phyloP scores from a whole-genome alignment of 345 rosid species.

The Nasturtium officinale region DNA sequence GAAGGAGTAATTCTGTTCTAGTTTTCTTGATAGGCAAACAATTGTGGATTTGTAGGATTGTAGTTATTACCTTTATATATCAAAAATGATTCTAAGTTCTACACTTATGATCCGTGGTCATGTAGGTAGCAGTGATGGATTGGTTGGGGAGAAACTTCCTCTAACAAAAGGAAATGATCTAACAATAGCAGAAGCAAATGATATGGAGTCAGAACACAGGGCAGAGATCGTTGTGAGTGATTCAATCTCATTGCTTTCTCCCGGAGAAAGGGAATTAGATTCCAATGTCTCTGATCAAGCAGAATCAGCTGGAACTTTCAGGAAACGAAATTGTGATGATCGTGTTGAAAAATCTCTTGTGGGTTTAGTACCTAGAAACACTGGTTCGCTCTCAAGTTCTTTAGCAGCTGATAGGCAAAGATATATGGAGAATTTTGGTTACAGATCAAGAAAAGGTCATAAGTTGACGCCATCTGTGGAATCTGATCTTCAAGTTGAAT shows the following conservation, averaged over 20 bases:
- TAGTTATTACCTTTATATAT: background rate
- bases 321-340: conserved; percentile 34
- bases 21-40: no score
- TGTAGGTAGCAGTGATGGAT: conserved; percentile 42
- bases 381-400: conserved; percentile 43
- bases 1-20: no score
- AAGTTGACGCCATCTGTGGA: conserved; percentile 64
- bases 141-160: conserved; percentile 37
- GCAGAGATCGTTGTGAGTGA: conserved; percentile 31
- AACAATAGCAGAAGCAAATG: conserved; percentile 12
- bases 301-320: conserved; percentile 15
- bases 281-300: background rate
- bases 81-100: background rate
- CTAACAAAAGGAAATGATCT: conserved; percentile 20
- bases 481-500: conserved; percentile 91
- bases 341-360: conserved; percentile 32
- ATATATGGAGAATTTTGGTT: conserved; percentile 45
- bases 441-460: conserved; percentile 43
- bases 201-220: conserved; percentile 30
- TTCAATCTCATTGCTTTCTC: conserved; percentile 41
- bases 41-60: no score
- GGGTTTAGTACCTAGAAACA: conserved; percentile 48
- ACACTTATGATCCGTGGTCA: conserved; percentile 38
- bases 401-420: conserved; percentile 45
- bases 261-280: conserved; percentile 30